These are phyloP conservation scores for Corinectria fuckeliana DNA, from an alignment of 2,329 filamentous ascomycete species.

Conservation along the genomic window DNA sequence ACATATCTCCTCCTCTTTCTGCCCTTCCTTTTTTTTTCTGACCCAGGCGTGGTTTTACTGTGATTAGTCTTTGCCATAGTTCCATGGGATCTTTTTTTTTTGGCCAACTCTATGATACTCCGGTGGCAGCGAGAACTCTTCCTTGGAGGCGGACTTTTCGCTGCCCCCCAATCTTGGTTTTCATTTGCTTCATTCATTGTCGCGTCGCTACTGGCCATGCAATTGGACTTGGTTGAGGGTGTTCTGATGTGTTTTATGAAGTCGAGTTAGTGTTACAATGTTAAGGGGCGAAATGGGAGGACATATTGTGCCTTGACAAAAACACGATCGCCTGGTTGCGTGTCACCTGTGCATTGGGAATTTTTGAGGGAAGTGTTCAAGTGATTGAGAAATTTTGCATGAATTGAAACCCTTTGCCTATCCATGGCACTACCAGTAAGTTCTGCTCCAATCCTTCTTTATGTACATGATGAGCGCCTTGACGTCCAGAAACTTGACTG, in stretches of 20 bases:
- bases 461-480: neutral
- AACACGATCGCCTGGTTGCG: neutral
- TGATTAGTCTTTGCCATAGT: neutral
- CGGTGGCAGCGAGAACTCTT: neutral
- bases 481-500: neutral
- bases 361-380: neutral
- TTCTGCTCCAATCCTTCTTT: neutral
- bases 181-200: neutral
- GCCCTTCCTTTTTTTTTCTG: neutral
- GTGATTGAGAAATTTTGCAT: neutral
- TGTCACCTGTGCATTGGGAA: neutral
- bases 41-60: neutral
- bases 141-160: neutral
- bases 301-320: neutral
- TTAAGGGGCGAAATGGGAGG: neutral
- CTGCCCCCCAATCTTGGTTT: neutral
- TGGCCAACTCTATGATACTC: too few relatives aligned
- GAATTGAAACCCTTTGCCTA: neutral
- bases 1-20: slow-evolving; percentile 8
- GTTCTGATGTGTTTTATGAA: neutral
- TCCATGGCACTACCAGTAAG: neutral
- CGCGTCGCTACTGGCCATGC: neutral
- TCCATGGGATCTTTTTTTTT: neutral
- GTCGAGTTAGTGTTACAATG: neutral
- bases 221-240: neutral